A percentile compares a stretch with the other conserved stretches of the same genome.
Conservation (phyloP, 164 flowering plant genomes). For the Liriodendron chinense region DNA sequence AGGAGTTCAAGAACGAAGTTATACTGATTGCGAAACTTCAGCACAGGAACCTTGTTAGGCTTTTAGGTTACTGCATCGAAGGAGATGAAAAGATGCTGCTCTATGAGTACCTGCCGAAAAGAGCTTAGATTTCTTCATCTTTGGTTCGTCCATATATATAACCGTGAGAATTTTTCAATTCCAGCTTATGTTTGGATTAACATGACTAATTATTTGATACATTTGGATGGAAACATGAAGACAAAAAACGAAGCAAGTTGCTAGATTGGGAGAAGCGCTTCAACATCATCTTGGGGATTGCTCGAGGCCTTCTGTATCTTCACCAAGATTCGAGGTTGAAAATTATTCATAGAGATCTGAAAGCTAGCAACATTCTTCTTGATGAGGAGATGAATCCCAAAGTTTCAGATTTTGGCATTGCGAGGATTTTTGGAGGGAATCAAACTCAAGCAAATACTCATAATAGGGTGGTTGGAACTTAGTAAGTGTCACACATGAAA, state of each 20-base stretch:
- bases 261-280: slow-evolving; percentile 28
- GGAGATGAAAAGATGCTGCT: slow-evolving; percentile 33
- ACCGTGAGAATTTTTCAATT: no score
- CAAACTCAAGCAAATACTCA: slow-evolving; percentile 25
- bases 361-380: slow-evolving; percentile 50
- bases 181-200: no score
- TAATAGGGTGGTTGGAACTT: slow-evolving; percentile 35
- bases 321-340: slow-evolving; percentile 52
- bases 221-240: background rate
- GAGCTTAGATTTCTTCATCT: slow-evolving; percentile 28
- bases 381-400: slow-evolving; percentile 46
- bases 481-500: slow-evolving; percentile 20
- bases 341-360: slow-evolving; percentile 60
- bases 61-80: slow-evolving; percentile 34
- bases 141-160: slow-evolving; percentile 17
- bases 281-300: slow-evolving; percentile 36
- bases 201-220: no score
- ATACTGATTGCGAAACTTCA: slow-evolving; percentile 35
- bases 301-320: slow-evolving; percentile 55
- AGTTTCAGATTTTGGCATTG: slow-evolving; percentile 54
- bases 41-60: slow-evolving; percentile 37
- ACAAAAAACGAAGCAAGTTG: background rate
- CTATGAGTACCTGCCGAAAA: slow-evolving; percentile 37
- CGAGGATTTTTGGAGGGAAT: slow-evolving; percentile 32
- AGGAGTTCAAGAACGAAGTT: slow-evolving; percentile 36